These are phyloP conservation scores for Bimuria novae-zelandiae DNA, from an alignment of 2,329 filamentous ascomycete genomes.

Conservation along the genomic window DNA sequence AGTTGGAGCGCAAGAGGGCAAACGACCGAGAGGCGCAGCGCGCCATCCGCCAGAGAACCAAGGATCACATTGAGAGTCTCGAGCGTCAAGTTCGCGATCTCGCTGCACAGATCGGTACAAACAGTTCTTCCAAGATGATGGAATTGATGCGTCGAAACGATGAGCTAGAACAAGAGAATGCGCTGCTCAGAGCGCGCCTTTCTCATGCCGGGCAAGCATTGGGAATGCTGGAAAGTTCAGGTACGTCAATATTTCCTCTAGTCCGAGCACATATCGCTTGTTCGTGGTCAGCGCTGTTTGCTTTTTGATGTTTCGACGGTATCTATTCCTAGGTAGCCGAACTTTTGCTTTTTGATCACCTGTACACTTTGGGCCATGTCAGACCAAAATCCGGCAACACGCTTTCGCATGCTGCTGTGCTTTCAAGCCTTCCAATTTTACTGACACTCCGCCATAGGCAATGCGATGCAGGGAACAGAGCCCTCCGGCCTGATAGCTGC, in stretches of 20 bases:
- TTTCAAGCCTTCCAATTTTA: too few relatives aligned
- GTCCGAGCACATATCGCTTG: conserved; percentile 31
- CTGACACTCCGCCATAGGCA: conserved; percentile 13
- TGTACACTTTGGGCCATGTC: conserved; percentile 15
- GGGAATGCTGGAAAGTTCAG: conserved; percentile 42
- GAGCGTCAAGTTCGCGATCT: conserved; percentile 60
- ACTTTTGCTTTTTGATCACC: conserved; percentile 21
- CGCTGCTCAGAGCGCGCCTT: conserved; percentile 56
- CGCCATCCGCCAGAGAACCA: conserved; percentile 63
- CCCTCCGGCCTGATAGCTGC: conserved; percentile 29
- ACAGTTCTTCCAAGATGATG: conserved; percentile 52
- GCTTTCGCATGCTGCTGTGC: not conserved
- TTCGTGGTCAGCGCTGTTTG: conserved; percentile 25
- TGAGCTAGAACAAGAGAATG: conserved; percentile 60
- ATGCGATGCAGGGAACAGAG: conserved; percentile 26
- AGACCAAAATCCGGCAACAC: not conserved
- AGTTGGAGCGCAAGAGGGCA: conserved; percentile 63
- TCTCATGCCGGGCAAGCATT: conserved; percentile 50
- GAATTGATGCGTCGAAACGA: conserved; percentile 59
- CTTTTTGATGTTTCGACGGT: conserved; percentile 35
- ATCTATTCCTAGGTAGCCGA: conserved; percentile 30
- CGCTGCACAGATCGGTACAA: conserved; percentile 52
- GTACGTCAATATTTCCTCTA: conserved; percentile 36
- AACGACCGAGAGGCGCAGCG: conserved; percentile 65
- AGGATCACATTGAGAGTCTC: conserved; percentile 63